Base-by-base conservation (phyloP, 1,284 basidiomycete species). In the Tylopilus orsonianus region DNA sequence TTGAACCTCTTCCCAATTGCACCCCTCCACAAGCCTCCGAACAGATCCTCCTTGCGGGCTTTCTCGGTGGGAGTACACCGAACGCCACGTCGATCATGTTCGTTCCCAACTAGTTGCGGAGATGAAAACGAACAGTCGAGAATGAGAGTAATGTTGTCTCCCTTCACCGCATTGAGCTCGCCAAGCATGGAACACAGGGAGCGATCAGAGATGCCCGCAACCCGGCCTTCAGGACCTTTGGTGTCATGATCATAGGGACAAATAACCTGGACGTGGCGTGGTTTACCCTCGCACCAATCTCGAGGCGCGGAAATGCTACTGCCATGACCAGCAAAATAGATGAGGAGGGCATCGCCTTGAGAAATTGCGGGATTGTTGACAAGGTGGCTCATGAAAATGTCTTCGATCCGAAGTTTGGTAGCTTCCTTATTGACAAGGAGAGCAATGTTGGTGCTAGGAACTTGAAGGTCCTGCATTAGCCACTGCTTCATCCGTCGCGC, bases 241-340 rank as follows among this genome's bases (percentile, higher is more conserved):
- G 72, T 75, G 50, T 81, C 80, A 46, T 81, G 76, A 56, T 86
- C 83, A 55, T 81, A 79, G 14, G 84, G 72, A 58, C 83, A 83
- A 29, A 86, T 61, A 45, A 84, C 73, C 54, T 85, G 74, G 13
- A 82, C 79, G 26, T 72, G 68, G 24, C 69, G 69, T 41, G 65
- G 57, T 37, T 66, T 66, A 32, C 64, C 67, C 50, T 71, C 70
- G 54, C 74, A 78, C 82, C 83, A 85, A 41, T 74, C 78, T 35
- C 68, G 62, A 41, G 83, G 83, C 20, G 81, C 75, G 14, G 68
- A 61, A 33, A 81, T 61, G 44, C 67, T 72, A 58, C 78, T 80
- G 14, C 84, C 84, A 58, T 85, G 83, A 16, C 84, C 83, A 29
- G 85, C 81, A 56, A 83, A 87, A 57, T 83, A 87, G 45, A 87